Evolutionary conservation across 768 basidiomycete species (phyloP).

Genomic region (Leccinum variicolor): DNA sequence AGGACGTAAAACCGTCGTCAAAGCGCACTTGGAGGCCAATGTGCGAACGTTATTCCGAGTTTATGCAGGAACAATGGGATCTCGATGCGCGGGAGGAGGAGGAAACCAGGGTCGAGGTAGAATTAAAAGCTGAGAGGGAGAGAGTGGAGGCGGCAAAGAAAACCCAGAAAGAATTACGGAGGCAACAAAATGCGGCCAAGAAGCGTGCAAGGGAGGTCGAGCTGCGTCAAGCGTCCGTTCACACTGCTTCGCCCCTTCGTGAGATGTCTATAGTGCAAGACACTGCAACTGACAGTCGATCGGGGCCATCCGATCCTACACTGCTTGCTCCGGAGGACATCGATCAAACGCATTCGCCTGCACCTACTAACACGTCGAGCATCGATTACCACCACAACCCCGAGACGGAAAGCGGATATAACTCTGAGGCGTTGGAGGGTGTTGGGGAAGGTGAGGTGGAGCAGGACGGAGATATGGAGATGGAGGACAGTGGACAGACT

Average conservation of each 20-base stretch:
- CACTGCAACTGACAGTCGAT: slow-evolving; percentile 26
- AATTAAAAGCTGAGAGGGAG: slow-evolving; percentile 44
- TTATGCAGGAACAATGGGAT: slow-evolving; percentile 76
- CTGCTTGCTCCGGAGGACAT: slow-evolving; percentile 24
- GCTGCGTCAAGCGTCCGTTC: slow-evolving; percentile 20
- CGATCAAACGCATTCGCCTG: slow-evolving; percentile 45
- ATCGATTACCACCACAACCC: slow-evolving; percentile 38
- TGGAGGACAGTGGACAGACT: slow-evolving; percentile 19
- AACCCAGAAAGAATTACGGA: slow-evolving; percentile 46
- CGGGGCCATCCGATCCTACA: slow-evolving; percentile 22
- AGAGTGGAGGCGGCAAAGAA: slow-evolving; percentile 35
- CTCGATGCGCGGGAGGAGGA: slow-evolving; percentile 77
- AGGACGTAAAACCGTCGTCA: slow-evolving; percentile 27
- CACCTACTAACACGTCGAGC: slow-evolving; percentile 49
- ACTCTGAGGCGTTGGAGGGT: slow-evolving; percentile 43
- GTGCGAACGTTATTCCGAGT: slow-evolving; percentile 82
- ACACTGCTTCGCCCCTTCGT: slow-evolving; percentile 24
- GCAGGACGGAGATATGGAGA: slow-evolving; percentile 23
- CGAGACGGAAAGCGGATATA: slow-evolving; percentile 54
- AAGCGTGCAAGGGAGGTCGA: slow-evolving; percentile 44
- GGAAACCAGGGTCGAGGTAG: slow-evolving; percentile 48
- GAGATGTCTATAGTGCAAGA: slow-evolving; percentile 32
- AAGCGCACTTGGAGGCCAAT: slow-evolving; percentile 70
- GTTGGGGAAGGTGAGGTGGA: slow-evolving; percentile 26
- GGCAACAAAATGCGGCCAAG: slow-evolving; percentile 49